Evolutionary conservation across 805 yeast genomes (phyloP).

Genomic region (Monosporozyma yasuniensis): DNA sequence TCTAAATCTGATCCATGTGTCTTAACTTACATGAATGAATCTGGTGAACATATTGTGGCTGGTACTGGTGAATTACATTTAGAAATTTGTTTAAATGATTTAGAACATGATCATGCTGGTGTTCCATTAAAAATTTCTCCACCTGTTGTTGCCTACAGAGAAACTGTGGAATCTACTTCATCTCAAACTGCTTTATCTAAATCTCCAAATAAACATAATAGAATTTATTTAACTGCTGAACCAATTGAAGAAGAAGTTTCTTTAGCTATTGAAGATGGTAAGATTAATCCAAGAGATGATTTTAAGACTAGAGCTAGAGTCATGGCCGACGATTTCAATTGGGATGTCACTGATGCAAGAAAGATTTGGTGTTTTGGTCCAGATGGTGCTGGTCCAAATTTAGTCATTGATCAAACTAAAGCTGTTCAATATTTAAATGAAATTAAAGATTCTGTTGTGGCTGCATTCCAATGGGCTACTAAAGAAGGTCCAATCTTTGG

Average conservation of each 20-base stretch:
- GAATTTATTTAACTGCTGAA: conserved; percentile 95
- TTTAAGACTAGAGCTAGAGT: conserved; percentile 98
- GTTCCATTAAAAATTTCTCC: conserved; percentile 95
- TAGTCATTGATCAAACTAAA: conserved; percentile 99
- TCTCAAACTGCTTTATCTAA: conserved; percentile 93
- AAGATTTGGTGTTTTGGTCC: conserved; percentile 99
- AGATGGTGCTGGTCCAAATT: conserved; percentile 97
- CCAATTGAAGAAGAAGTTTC: conserved; percentile 92
- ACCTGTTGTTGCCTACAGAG: conserved; percentile 98
- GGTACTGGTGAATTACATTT: conserved; percentile 99
- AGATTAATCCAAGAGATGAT: conserved; percentile 90
- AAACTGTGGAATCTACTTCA: conserved; percentile 89
- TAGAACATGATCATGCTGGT: conserved; percentile 99
- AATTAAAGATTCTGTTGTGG: conserved; percentile 98
- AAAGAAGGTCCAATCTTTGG: conserved; percentile 98
- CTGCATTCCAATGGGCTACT: conserved; percentile 99
- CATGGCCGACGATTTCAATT: conserved; percentile 96
- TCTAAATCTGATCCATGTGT: conserved; percentile 99
- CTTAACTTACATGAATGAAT: conserved; percentile 70
- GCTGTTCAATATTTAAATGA: conserved; percentile 98
- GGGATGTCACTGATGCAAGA: conserved; percentile 99
- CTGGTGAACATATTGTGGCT: conserved; percentile 99
- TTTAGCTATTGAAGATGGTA: conserved; percentile 86
- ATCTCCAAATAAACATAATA: conserved; percentile 99
- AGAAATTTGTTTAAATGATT: conserved; percentile 93